Evolutionary conservation across 495 filamentous ascomycete genomes (phyloP), one percentile per base, ranked within the genome.

Genomic region (Penicillium turbatum): DNA sequence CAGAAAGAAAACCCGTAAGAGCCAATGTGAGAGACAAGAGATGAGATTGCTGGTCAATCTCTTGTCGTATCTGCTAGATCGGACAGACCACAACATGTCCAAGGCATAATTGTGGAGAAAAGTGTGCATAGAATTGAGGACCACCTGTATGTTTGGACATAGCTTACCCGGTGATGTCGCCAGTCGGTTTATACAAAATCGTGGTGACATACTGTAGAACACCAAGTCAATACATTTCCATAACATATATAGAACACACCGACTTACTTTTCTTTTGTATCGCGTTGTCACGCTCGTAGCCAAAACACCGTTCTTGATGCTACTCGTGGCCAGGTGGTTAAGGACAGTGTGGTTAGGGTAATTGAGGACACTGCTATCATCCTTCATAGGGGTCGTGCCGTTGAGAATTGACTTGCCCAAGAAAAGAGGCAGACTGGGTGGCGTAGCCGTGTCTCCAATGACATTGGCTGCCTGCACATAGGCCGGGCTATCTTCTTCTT

Each of bases 261-360:
- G n/a, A n/a, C n/a, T 58, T 74, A 95, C 93, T 86, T 98, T 98
- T 67, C 85, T 86, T 76, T 90, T 92, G 70, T 97, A 97, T 72
- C 93, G 81, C 16, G 95, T 98, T 13, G 93, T 98, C 15, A 90
- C 93, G 65, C 90, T 96, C 3, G 95, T 93, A n/a, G 95, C 93
- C 54, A 98, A 79, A 26, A 97, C 88, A 49, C 89, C 87, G 53
- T 95, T 88, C 72, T 96, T 97, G 70, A 98, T 98, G 70, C 91
- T 96, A 75, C 91, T 96, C 4, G 93, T 98, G n/a, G 92, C 92
- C 41, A 98, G 75, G 68, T 98, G 93, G 59, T 98, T 98, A 58
- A 98, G 72, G 24, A 98, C 90, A 2, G 93, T 96, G 58, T 98
- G 93, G 60, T 97, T 98, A 12, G 93, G 93, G 76, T 96, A 91